Conservation (phyloP, 805 yeast species). For the Saccharomycopsis sp. region DNA sequence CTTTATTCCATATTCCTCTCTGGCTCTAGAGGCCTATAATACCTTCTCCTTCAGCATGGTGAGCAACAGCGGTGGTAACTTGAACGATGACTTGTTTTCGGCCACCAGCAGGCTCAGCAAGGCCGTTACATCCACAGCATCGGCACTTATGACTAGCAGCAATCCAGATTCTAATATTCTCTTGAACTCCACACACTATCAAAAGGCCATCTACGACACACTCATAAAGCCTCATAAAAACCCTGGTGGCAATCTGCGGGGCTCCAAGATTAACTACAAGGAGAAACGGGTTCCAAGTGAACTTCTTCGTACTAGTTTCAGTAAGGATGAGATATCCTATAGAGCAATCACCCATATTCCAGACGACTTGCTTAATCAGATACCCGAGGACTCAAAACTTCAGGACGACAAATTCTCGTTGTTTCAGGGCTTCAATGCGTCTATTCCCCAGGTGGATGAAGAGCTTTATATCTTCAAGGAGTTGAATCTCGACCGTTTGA, state of each 20-base stretch:
- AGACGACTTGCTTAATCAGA: conserved; percentile 51
- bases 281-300: conserved; percentile 30
- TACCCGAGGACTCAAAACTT: conserved; percentile 34
- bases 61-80: background rate
- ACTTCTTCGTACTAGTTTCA: conserved; percentile 26
- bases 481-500: conserved; percentile 13
- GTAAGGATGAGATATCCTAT: conserved; percentile 35
- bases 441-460: conserved; percentile 45
- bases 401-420: conserved; percentile 38
- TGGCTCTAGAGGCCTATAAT: background rate
- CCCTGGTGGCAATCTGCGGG: conserved; percentile 24
- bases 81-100: conserved; percentile 24
- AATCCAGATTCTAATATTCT: conserved; percentile 28
- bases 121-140: conserved; percentile 51
- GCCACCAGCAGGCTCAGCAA: conserved; percentile 35
- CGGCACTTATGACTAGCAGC: conserved; percentile 35
- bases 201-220: conserved; percentile 42
- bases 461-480: conserved; percentile 24
- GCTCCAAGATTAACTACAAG: conserved; percentile 26
- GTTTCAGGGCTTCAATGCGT: conserved; percentile 65
- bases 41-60: background rate
- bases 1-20: background rate
- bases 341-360: conserved; percentile 49
- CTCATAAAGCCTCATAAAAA: conserved; percentile 28
- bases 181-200: conserved; percentile 34